A percentile compares a stretch with the other conserved stretches of the same genome.
phyloP scores from a whole-genome alignment of 164 flowering plant species.

The grape (Vitis vinifera) region ASM3070453v1 NC_081823.1:497501-498000 shows the following conservation, averaged over 20 bases:
- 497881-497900: conserved; percentile 41
- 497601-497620: neutral
- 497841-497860: conserved; percentile 37
- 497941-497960: neutral
- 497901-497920: conserved; percentile 27
- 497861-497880: conserved; percentile 33
- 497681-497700: no score
- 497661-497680: no score
- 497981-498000: conserved; percentile 8
- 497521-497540: conserved; percentile 26
- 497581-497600: neutral
- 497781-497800: conserved; percentile 27
- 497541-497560: conserved; percentile 27
- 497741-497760: conserved; percentile 49
- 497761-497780: conserved; percentile 54
- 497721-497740: neutral
- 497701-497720: no score
- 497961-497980: neutral
- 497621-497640: neutral
- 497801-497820: conserved; percentile 47
- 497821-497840: conserved; percentile 45
- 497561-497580: conserved; percentile 18
- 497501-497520: conserved; percentile 30
- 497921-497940: neutral
- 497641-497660: no score